Conservation (phyloP, 1,139 yeast genomes). For the Pichia sp. region DNA sequence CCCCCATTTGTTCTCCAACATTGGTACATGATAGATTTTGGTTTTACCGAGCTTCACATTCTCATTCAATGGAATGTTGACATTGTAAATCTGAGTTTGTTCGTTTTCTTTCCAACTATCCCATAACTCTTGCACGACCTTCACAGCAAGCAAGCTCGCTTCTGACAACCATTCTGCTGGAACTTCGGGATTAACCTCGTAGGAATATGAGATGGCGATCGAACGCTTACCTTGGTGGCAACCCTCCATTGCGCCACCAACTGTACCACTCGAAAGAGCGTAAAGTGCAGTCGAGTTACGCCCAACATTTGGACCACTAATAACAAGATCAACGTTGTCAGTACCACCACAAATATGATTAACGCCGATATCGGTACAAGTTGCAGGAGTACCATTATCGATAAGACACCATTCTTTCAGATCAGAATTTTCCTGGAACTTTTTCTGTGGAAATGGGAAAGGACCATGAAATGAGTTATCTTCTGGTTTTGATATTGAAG, state of each 20-base stretch:
- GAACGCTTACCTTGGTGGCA: constrained; percentile 70
- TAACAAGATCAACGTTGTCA: constrained; percentile 68
- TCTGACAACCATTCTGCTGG: constrained; percentile 46
- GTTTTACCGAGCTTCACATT: constrained; percentile 36
- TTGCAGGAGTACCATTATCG: constrained; percentile 86
- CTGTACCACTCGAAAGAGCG: constrained; percentile 90
- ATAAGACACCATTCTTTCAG: constrained; percentile 74
- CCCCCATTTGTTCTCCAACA: constrained; percentile 73
- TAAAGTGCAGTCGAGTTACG: constrained; percentile 88
- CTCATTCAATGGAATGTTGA: constrained; percentile 69
- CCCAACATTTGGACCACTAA: constrained; percentile 95
- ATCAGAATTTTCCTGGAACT: constrained; percentile 22
- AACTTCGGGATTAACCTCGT: constrained; percentile 44
- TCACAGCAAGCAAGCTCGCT: constrained; percentile 65
- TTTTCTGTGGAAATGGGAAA: constrained; percentile 38
- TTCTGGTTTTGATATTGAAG: constrained; percentile 34
- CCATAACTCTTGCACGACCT: constrained; percentile 52
- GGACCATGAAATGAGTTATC: constrained; percentile 66
- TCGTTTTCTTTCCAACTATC: constrained; percentile 42
- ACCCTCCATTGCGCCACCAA: constrained; percentile 97
- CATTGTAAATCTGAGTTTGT: constrained; percentile 62
- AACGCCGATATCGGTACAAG: constrained; percentile 86
- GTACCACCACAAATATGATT: constrained; percentile 50
- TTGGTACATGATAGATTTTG: constrained; percentile 64
- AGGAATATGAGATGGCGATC: constrained; percentile 81